phyloP scores from a whole-genome alignment of 345 rosid species.

The Eucalyptus polybractea region DNA sequence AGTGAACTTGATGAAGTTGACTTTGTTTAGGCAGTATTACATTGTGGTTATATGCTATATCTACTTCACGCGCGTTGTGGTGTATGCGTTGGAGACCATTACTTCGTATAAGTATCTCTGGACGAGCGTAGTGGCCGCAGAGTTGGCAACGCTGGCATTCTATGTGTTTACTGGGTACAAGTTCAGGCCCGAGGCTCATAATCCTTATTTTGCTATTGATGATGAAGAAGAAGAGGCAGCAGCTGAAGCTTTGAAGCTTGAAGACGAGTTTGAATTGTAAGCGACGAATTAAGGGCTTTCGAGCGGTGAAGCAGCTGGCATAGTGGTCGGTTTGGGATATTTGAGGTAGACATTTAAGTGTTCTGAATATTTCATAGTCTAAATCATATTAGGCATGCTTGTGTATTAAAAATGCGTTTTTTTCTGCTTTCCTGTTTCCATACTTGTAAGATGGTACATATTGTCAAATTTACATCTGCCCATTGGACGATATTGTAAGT shows the following conservation, averaged over 20 bases:
- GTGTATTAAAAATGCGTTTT: not conserved
- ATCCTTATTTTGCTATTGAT: constrained; percentile 87
- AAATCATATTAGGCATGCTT: not conserved
- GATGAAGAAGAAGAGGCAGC: constrained; percentile 99
- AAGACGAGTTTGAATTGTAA: constrained; percentile 89
- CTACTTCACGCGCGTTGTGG: constrained; percentile 90
- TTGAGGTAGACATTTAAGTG: constrained; percentile 9
- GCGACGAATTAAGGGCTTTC: not conserved
- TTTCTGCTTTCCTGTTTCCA: not conserved
- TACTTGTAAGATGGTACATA: not conserved
- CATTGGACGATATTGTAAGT: not conserved
- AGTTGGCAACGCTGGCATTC: constrained; percentile 80
- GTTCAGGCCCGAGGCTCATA: constrained; percentile 89
- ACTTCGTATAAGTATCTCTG: constrained; percentile 82
- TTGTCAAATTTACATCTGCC: not conserved
- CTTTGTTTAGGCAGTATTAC: constrained; percentile 91
- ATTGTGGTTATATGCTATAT: constrained; percentile 91
- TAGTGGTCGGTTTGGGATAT: not conserved
- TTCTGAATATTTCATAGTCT: not conserved
- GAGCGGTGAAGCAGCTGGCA: not conserved
- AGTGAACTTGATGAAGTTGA: constrained; percentile 79
- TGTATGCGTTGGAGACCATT: constrained; percentile 77
- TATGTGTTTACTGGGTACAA: constrained; percentile 81
- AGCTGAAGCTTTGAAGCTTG: constrained; percentile 89
- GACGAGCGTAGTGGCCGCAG: constrained; percentile 87